These are phyloP conservation scores for Leccinum disarticulatum DNA, from an alignment of 768 basidiomycete genomes.

Conservation along the genomic window DNA sequence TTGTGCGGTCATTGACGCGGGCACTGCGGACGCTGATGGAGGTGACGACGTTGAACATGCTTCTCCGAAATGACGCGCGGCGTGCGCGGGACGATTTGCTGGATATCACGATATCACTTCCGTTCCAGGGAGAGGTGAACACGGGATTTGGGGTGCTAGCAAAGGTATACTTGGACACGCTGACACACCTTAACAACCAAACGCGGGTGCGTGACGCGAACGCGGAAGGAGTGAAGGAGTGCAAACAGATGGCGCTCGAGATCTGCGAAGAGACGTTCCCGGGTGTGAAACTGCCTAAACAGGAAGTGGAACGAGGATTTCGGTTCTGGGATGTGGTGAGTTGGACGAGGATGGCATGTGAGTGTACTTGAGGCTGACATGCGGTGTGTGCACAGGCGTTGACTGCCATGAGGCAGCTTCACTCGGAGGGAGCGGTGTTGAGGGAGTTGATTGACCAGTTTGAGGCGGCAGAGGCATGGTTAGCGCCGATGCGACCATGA, in stretches of 20 bases:
- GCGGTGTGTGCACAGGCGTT: slow-evolving; percentile 55
- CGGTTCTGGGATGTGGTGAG: slow-evolving; percentile 98
- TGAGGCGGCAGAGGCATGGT: slow-evolving; percentile 92
- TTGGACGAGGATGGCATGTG: slow-evolving; percentile 23
- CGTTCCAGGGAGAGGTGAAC: slow-evolving; percentile 95
- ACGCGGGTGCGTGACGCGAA: slow-evolving; percentile 75
- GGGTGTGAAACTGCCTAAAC: slow-evolving; percentile 82
- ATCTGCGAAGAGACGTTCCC: slow-evolving; percentile 94
- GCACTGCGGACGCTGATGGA: slow-evolving; percentile 89
- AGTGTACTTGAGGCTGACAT: slow-evolving; percentile 26
- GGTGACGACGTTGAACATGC: slow-evolving; percentile 89
- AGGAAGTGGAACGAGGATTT: slow-evolving; percentile 94
- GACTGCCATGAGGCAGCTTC: slow-evolving; percentile 86
- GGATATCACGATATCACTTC: slow-evolving; percentile 88
- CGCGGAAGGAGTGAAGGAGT: slow-evolving; percentile 76
- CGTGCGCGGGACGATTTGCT: slow-evolving; percentile 86
- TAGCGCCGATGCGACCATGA: slow-evolving; percentile 88
- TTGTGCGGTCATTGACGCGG: slow-evolving; percentile 87
- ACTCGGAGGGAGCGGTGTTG: slow-evolving; percentile 76
- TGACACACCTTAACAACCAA: slow-evolving; percentile 83
- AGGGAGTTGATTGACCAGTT: slow-evolving; percentile 93
- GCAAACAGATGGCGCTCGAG: slow-evolving; percentile 83
- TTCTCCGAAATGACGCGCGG: slow-evolving; percentile 85
- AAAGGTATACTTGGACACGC: slow-evolving; percentile 93
- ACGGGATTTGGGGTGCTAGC: slow-evolving; percentile 97